Evolutionary conservation across 352 stramenopile genomes (phyloP).

Genomic region (Phytopythium ostracodes): DNA sequence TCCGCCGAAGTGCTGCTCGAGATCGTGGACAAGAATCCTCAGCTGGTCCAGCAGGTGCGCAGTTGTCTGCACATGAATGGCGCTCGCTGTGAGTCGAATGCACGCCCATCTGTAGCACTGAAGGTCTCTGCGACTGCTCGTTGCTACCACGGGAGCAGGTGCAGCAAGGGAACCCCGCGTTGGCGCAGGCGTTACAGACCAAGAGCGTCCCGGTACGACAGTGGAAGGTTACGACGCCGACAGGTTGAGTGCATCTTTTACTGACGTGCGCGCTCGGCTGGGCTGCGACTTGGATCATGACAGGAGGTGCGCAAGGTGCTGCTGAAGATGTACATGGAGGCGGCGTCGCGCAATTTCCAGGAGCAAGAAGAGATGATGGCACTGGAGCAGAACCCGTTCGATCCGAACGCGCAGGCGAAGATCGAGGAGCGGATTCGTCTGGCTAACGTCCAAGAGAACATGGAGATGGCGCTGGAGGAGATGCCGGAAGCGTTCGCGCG

Average conservation of each 20-base stretch:
- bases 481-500: conserved; percentile 85
- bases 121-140: background rate
- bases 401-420: conserved; percentile 66
- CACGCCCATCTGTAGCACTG: background rate
- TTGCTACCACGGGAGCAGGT: conserved; percentile 30
- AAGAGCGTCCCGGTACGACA: conserved; percentile 59
- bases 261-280: background rate
- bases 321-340: conserved; percentile 84
- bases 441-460: conserved; percentile 86
- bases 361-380: conserved; percentile 69
- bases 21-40: conserved; percentile 81
- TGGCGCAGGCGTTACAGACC: conserved; percentile 56
- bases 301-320: conserved; percentile 82
- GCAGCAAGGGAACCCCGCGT: conserved; percentile 51
- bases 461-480: conserved; percentile 88
- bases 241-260: background rate
- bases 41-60: conserved; percentile 56
- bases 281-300: background rate
- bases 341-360: conserved; percentile 70
- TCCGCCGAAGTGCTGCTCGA: conserved; percentile 75
- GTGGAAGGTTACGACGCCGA: background rate
- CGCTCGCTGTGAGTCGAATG: background rate
- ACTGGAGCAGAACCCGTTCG: conserved; percentile 75
- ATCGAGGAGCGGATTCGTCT: conserved; percentile 84
- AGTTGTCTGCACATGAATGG: too few relatives aligned